phyloP scores from a whole-genome alignment of 768 basidiomycete species.

The Epithele typhae region DNA sequence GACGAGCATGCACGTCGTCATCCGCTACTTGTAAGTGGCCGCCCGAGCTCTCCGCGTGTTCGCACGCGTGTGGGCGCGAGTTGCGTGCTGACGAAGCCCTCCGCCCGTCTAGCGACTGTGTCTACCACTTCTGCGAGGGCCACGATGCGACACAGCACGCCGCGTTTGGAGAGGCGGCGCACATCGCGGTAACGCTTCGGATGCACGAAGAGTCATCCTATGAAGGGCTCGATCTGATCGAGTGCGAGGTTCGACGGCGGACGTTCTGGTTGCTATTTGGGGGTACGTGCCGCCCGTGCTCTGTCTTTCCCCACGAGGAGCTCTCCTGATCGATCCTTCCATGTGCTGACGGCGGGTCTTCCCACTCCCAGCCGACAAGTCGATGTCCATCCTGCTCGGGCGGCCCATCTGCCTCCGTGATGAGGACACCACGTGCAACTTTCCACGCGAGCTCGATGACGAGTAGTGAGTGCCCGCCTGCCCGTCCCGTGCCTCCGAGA shows the following conservation, averaged over 20 bases:
- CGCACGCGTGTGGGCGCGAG: constrained; percentile 4
- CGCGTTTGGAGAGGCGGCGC: constrained; percentile 81
- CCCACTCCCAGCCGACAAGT: constrained; percentile 67
- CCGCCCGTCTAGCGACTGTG: constrained; percentile 52
- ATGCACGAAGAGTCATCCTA: constrained; percentile 88
- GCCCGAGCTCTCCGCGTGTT: background rate
- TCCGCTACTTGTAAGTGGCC: constrained; percentile 77
- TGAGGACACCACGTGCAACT: constrained; percentile 81
- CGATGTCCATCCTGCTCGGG: constrained; percentile 80
- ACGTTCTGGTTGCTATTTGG: constrained; percentile 90
- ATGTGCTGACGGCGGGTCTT: background rate
- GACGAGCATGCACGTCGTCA: constrained; percentile 78
- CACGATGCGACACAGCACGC: constrained; percentile 86
- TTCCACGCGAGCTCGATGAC: constrained; percentile 85
- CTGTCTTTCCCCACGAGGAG: constrained; percentile 5
- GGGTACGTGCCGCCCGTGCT: constrained; percentile 43
- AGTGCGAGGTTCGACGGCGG: constrained; percentile 81
- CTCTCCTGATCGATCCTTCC: constrained; percentile 14
- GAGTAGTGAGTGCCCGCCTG: constrained; percentile 62
- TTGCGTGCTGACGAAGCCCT: background rate
- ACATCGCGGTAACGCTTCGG: constrained; percentile 75
- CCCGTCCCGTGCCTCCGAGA: constrained; percentile 20
- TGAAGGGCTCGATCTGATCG: constrained; percentile 78
- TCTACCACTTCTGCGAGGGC: constrained; percentile 87
- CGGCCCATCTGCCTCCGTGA: constrained; percentile 83